Conservation (phyloP, 2,329 filamentous ascomycete species). For the Boeremia lycopersici region DNA sequence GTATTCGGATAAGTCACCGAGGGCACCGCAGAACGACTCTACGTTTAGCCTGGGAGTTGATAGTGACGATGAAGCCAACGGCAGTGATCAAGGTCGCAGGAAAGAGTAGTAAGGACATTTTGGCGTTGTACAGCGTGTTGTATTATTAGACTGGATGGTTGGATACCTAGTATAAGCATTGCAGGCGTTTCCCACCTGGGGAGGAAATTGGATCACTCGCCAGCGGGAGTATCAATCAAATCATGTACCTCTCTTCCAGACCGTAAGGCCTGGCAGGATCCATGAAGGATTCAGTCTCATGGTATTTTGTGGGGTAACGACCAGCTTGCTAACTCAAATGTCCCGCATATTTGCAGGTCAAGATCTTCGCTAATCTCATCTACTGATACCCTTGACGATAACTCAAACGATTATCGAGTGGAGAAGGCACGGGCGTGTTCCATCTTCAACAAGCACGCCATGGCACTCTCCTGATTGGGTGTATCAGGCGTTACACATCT, state of each 20-base stretch:
- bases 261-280: neutral
- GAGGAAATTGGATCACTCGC: neutral
- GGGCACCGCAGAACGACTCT: constrained; percentile 43
- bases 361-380: neutral
- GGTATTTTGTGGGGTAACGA: neutral
- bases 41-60: constrained; percentile 58
- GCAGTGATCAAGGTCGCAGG: constrained; percentile 39
- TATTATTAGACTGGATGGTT: constrained; percentile 1
- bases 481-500: neutral
- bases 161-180: constrained; percentile 19
- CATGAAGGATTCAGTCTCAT: neutral
- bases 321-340: neutral
- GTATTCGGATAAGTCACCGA: constrained; percentile 36
- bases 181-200: constrained; percentile 14
- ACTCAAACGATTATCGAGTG: neutral
- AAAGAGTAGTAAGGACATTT: constrained; percentile 31
- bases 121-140: neutral
- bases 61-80: constrained; percentile 46
- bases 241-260: neutral
- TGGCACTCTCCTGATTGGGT: neutral
- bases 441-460: neutral
- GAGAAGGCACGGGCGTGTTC: neutral
- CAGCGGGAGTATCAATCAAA: neutral
- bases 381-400: neutral
- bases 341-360: neutral